Evolutionary conservation across 2,329 filamentous ascomycete genomes (phyloP).

Genomic region (Botryosphaeria dothidea): DNA sequence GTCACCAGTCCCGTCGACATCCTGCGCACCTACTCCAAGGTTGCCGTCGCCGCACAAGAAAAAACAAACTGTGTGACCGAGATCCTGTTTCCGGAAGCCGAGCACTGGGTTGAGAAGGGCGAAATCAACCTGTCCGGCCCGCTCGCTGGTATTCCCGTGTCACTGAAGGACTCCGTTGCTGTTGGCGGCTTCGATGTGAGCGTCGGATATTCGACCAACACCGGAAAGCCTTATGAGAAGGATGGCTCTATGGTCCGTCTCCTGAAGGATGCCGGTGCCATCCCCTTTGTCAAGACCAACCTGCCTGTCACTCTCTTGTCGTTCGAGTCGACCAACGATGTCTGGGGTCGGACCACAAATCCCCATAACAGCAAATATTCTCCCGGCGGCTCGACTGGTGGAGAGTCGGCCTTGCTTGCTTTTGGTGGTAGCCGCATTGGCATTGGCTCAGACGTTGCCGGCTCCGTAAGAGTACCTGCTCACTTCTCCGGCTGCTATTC

Average conservation of each 20-base stretch:
- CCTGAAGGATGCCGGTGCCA: slow-evolving; percentile 80
- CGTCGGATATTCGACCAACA: slow-evolving; percentile 76
- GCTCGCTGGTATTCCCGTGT: slow-evolving; percentile 83
- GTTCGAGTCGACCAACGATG: slow-evolving; percentile 76
- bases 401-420: slow-evolving; percentile 79
- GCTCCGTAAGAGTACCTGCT: slow-evolving; percentile 81
- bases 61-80: slow-evolving; percentile 91
- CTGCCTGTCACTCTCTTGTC: slow-evolving; percentile 82
- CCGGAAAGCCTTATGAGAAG: slow-evolving; percentile 62
- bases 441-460: slow-evolving; percentile 87
- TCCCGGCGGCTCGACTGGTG: slow-evolving; percentile 85
- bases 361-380: slow-evolving; percentile 83
- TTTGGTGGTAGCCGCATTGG: slow-evolving; percentile 81
- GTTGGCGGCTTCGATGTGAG: slow-evolving; percentile 81
- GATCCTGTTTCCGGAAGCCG: slow-evolving; percentile 75
- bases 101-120: slow-evolving; percentile 64
- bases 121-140: slow-evolving; percentile 75
- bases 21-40: slow-evolving; percentile 83
- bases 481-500: slow-evolving; percentile 90
- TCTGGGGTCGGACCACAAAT: slow-evolving; percentile 83
- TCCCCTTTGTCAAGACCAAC: slow-evolving; percentile 93
- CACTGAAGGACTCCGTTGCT: slow-evolving; percentile 74
- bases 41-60: slow-evolving; percentile 78
- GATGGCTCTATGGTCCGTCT: slow-evolving; percentile 76
- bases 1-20: slow-evolving; percentile 68